Percentiles rank a stretch among this genome's conserved stretches.
These are phyloP conservation scores for Przewalskia tangutica DNA, from an alignment of 257 asterid species.

Conservation along the genomic window DNA sequence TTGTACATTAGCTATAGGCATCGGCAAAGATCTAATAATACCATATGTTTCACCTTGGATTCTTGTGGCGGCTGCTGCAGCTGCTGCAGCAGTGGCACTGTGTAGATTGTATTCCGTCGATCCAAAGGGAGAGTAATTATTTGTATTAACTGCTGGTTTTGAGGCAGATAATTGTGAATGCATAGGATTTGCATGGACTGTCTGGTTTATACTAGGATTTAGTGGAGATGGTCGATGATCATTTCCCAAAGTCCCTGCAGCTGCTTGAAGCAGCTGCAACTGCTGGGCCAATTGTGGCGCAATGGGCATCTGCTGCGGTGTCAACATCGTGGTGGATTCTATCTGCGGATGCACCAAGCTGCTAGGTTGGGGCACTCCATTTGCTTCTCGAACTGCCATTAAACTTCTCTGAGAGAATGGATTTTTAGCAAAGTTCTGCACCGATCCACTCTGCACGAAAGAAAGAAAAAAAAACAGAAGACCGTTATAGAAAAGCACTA, in stretches of 20 bases:
- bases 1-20: neutral
- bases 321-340: conserved; percentile 16
- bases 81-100: conserved; percentile 5
- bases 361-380: conserved; percentile 13
- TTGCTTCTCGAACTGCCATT: conserved; percentile 14
- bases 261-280: conserved; percentile 17
- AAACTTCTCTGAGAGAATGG: conserved; percentile 64
- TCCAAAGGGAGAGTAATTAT: conserved; percentile 19
- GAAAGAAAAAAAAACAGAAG: neutral
- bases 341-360: conserved; percentile 8
- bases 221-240: conserved; percentile 25
- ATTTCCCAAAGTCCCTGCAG: neutral
- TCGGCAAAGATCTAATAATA: conserved; percentile 16
- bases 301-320: conserved; percentile 26
- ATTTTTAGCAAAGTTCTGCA: conserved; percentile 57
- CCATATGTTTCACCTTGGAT: conserved; percentile 14
- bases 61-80: conserved; percentile 8
- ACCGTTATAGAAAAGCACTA: neutral
- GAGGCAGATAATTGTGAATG: conserved; percentile 31
- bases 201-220: conserved; percentile 21
- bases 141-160: conserved; percentile 27
- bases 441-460: conserved; percentile 59
- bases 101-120: conserved; percentile 22
- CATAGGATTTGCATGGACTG: conserved; percentile 10
- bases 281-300: conserved; percentile 25